phyloP scores from a whole-genome alignment of 352 stramenopile species.

The Pythium coloratum region DNA sequence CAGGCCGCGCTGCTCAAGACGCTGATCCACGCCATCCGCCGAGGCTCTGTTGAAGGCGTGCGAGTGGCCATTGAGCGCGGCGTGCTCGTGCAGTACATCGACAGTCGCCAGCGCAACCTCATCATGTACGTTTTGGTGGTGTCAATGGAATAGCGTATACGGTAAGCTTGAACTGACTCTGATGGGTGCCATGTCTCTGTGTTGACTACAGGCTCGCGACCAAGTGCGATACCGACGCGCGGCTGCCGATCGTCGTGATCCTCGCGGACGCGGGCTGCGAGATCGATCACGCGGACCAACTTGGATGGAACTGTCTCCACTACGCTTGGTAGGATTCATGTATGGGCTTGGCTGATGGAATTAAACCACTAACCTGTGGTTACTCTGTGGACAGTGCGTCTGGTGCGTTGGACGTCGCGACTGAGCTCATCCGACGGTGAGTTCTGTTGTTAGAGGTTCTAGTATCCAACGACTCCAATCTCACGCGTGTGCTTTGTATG shows the following conservation, averaged over 20 bases:
- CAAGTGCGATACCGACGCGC: conserved; percentile 82
- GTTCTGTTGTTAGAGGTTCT: not conserved
- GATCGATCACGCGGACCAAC: conserved; percentile 82
- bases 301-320: conserved; percentile 85
- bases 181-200: not conserved
- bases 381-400: conserved; percentile 44
- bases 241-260: conserved; percentile 83
- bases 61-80: conserved; percentile 84
- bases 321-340: conserved; percentile 72
- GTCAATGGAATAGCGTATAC: not conserved
- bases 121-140: conserved; percentile 52
- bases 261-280: conserved; percentile 80
- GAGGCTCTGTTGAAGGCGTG: conserved; percentile 77
- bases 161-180: not conserved
- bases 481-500: not conserved
- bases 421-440: conserved; percentile 70
- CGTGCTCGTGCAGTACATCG: conserved; percentile 73
- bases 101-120: conserved; percentile 77
- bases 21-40: conserved; percentile 77
- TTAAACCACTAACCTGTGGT: not conserved
- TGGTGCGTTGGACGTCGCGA: conserved; percentile 68
- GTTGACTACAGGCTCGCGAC: conserved; percentile 46
- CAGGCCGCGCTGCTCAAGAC: conserved; percentile 85
- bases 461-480: no score
- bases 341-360: not conserved